Evolutionary conservation across 768 basidiomycete genomes (phyloP), one percentile per base, ranked within the genome.

Genomic region (Lepiota subincarnata): DNA sequence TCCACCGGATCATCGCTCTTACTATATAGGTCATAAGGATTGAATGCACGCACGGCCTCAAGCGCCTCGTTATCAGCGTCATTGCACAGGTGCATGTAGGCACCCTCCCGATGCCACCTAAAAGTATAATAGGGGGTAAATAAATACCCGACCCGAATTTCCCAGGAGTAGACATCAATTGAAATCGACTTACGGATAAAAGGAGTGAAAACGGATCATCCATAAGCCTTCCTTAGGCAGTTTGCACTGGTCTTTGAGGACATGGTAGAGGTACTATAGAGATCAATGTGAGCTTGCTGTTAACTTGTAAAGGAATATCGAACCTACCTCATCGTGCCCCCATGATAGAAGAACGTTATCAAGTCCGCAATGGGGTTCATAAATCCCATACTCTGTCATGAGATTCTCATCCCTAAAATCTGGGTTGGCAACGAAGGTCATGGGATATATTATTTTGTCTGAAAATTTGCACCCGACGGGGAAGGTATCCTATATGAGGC

Each of bases 151-250:
- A 31, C 22, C 40, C 28, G 34, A 19, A 37, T 13, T 26, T 1
- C 37, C 26, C 38, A 31, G 22, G 14, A 2, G 7, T 11, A n/a
- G 13, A 35, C 13, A 14, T 36, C 28, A 47, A 14, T 1, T 28
- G 26, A 40, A 53, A 18, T 22, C 20, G 22, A 20, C 53, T 12
- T 22, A 54, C 31, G 93, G 92, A 71, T 95, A 97, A 77, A 96
- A 96, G 61, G 87, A 90, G 72, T 95, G 93, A 68, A 90, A 97
- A 24, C 93, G 84, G 63, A 96, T 92, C 92, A 96, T 96, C 10
- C 87, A 84, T 24, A 96, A 75, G 0, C 79, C 92, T 60, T 90
- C 92, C 38, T 78, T 78, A 4, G 92, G 92, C 0, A 95, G 83
- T 4, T 77, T 79, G 57, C 83, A 84, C 66, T 95, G 92, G 58